A percentile compares a stretch with the other conserved stretches of the same genome.
phyloP scores from a whole-genome alignment of 2,329 filamentous ascomycete species.

The Xylariomycetidae sp. region DNA sequence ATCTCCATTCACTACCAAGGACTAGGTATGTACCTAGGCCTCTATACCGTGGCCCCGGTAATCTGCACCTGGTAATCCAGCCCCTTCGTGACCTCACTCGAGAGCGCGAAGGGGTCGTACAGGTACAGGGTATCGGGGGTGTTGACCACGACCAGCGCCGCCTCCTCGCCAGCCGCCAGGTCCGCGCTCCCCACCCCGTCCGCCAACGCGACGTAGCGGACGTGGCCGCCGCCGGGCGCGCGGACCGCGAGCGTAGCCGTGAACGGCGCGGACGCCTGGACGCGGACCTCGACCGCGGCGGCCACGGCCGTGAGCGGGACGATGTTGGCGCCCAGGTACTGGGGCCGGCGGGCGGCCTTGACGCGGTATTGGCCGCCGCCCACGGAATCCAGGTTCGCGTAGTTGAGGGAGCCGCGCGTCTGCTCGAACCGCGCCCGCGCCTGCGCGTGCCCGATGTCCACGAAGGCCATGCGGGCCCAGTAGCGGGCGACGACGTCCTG shows the following conservation, averaged over 20 bases:
- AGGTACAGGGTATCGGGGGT: slow-evolving; percentile 36
- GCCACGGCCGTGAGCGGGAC: slow-evolving; percentile 34
- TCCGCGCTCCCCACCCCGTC: slow-evolving; percentile 28
- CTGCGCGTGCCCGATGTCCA: slow-evolving; percentile 40
- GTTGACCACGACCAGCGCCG: slow-evolving; percentile 40
- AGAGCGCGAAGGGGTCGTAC: slow-evolving; percentile 38
- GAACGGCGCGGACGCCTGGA: slow-evolving; percentile 31
- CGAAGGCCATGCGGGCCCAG: slow-evolving; percentile 48
- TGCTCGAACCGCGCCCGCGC: slow-evolving; percentile 32
- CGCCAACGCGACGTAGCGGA: slow-evolving; percentile 31
- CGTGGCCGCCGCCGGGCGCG: slow-evolving; percentile 21
- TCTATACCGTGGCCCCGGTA: slow-evolving; percentile 17
- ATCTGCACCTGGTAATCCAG: slow-evolving; percentile 29
- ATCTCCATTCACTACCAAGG: too few species aligned
- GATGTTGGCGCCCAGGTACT: slow-evolving; percentile 46
- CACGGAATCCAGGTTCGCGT: slow-evolving; percentile 34
- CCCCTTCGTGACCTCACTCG: slow-evolving; percentile 29
- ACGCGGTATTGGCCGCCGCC: slow-evolving; percentile 35
- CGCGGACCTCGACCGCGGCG: slow-evolving; percentile 22
- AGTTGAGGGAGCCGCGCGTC: slow-evolving; percentile 32
- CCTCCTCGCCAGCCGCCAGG: slow-evolving; percentile 35
- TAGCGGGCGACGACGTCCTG: slow-evolving; percentile 39
- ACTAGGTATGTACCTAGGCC: too few species aligned
- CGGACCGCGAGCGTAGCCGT: slow-evolving; percentile 36
- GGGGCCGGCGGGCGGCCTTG: slow-evolving; percentile 34